Conservation (phyloP, 225 moss, liverwort and hornwort genomes). For the Ulota crispa region DNA sequence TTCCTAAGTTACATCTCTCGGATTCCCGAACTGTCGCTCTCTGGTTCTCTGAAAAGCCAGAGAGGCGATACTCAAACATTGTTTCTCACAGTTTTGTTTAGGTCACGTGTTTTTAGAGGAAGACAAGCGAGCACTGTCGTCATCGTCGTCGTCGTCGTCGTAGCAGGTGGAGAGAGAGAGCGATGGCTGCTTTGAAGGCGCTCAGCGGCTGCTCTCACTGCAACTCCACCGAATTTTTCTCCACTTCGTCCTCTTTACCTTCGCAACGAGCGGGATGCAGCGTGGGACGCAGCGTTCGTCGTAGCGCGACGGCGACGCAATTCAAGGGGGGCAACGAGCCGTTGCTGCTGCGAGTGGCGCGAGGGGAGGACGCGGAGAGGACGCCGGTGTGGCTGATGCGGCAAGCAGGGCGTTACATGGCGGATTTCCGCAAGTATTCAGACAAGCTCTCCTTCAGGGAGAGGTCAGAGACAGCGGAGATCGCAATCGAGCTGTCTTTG, state of each 20-base stretch:
- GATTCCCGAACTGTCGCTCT: neutral
- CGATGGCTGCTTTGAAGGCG: conserved; percentile 33
- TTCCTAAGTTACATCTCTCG: neutral
- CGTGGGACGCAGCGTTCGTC: neutral
- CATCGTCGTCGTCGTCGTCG: neutral
- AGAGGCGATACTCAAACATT: neutral
- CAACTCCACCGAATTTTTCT: conserved; percentile 1
- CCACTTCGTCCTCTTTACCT: conserved; percentile 15
- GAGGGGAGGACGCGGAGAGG: conserved; percentile 91
- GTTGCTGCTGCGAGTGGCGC: conserved; percentile 79
- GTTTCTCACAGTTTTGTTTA: neutral
- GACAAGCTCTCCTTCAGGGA: conserved; percentile 73
- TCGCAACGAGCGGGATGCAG: conserved; percentile 5
- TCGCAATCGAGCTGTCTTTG: conserved; percentile 88
- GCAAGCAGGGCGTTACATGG: conserved; percentile 98
- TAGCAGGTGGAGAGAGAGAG: conserved; percentile 13
- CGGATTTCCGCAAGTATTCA: conserved; percentile 85
- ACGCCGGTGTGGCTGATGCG: conserved; percentile 99
- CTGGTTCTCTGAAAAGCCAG: neutral
- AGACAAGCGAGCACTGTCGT: neutral
- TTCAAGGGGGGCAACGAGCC: conserved; percentile 41
- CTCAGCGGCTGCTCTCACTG: conserved; percentile 16
- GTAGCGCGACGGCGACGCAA: neutral
- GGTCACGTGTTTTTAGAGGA: neutral
- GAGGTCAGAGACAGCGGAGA: conserved; percentile 85